A percentile compares a stretch with the other conserved stretches of the same genome.
Evolutionary conservation across 805 yeast species (phyloP).

Genomic region (Yarrowia sp.): DNA sequence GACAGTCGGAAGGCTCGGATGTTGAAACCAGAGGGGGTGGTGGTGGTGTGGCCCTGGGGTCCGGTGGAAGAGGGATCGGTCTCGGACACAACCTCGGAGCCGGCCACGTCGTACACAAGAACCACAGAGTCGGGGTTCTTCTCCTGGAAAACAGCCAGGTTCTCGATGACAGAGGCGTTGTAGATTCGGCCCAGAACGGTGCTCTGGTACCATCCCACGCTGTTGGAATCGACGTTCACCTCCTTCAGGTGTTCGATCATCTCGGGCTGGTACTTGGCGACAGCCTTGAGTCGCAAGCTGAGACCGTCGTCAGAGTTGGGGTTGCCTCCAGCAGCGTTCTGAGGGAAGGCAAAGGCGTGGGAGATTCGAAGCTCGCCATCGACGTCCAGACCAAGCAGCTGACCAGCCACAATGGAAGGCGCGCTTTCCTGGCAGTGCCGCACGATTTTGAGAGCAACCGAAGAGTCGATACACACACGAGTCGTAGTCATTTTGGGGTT

Average conservation of each 20-base stretch:
- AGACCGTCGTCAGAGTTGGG: conserved; percentile 57
- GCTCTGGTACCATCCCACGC: conserved; percentile 80
- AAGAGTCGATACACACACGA: conserved; percentile 33
- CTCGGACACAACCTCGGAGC: conserved; percentile 10
- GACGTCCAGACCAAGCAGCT: conserved; percentile 70
- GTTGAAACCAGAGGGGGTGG: conserved; percentile 57
- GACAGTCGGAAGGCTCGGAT: conserved; percentile 70
- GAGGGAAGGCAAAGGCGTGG: conserved; percentile 68
- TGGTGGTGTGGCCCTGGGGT: conserved; percentile 43
- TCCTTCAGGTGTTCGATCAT: conserved; percentile 59
- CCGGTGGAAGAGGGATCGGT: neutral
- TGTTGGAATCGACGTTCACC: conserved; percentile 64
- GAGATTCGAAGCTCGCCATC: conserved; percentile 50
- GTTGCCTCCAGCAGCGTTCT: conserved; percentile 32
- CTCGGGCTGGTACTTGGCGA: conserved; percentile 66
- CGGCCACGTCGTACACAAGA: conserved; percentile 58
- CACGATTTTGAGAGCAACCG: conserved; percentile 53
- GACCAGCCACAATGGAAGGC: conserved; percentile 65
- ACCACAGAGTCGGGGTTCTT: conserved; percentile 54
- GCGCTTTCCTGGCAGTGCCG: conserved; percentile 64
- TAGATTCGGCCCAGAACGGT: conserved; percentile 68
- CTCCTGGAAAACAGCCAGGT: conserved; percentile 62
- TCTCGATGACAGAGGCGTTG: conserved; percentile 61
- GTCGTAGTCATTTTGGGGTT: conserved; percentile 26
- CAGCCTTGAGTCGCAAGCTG: conserved; percentile 59